Evolutionary conservation across 73 alveolate genomes (phyloP).

Genomic region (Stentor coeruleus): DNA sequence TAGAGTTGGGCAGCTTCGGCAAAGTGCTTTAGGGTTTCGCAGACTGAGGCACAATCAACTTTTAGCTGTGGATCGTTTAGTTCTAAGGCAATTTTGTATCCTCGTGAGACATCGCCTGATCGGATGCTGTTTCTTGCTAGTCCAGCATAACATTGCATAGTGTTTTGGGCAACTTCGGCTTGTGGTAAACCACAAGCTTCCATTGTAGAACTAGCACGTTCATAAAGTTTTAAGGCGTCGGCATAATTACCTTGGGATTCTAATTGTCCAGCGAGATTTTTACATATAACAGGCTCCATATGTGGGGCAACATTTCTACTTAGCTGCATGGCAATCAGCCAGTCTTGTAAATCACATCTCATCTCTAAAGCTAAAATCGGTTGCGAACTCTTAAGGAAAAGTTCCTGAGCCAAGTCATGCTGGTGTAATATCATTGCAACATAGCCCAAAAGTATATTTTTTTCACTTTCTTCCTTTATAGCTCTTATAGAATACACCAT

Average conservation of each 20-base stretch:
- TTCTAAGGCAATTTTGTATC: slow-evolving; percentile 93
- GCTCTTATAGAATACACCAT: slow-evolving; percentile 86
- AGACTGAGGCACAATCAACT: slow-evolving; percentile 85
- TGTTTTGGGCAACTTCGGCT: not conserved
- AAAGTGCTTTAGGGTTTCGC: slow-evolving; percentile 75
- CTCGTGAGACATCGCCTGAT: slow-evolving; percentile 95
- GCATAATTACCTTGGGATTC: slow-evolving; percentile 89
- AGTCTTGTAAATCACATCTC: slow-evolving; percentile 89
- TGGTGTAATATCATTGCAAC: slow-evolving; percentile 90
- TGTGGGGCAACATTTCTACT: slow-evolving; percentile 82
- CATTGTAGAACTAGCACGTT: slow-evolving; percentile 55
- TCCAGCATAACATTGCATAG: slow-evolving; percentile 90
- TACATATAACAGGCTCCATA: slow-evolving; percentile 89
- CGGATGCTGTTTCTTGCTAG: slow-evolving; percentile 96
- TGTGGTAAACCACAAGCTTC: slow-evolving; percentile 24
- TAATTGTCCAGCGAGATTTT: slow-evolving; percentile 87
- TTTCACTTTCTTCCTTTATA: slow-evolving; percentile 88
- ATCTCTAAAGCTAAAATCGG: slow-evolving; percentile 94
- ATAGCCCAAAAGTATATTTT: slow-evolving; percentile 85
- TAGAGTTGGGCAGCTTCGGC: slow-evolving; percentile 98
- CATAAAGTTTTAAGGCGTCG: slow-evolving; percentile 93
- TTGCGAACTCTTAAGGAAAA: slow-evolving; percentile 80
- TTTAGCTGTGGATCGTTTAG: slow-evolving; percentile 78
- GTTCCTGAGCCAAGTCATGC: slow-evolving; percentile 91
- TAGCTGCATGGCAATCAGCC: slow-evolving; percentile 90